These are phyloP conservation scores for Anisogramma anomala DNA, from an alignment of 2,329 filamentous ascomycete species.

Conservation along the genomic window DNA sequence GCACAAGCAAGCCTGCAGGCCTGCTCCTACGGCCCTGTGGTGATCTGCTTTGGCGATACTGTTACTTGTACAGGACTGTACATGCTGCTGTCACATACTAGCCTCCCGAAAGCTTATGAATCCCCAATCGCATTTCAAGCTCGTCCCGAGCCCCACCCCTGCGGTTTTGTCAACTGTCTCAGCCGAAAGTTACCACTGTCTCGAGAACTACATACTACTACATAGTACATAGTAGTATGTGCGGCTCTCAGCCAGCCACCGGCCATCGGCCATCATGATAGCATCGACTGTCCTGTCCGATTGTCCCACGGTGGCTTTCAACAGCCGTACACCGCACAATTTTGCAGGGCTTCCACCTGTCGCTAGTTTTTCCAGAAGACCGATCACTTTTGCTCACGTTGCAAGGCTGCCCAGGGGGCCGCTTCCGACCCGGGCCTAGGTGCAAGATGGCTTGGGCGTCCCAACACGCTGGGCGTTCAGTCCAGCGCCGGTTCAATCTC, in stretches of 20 bases:
- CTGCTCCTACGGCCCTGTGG: no score
- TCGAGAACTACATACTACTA: no score
- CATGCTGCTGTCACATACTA: background rate
- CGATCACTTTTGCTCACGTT: constrained; percentile 11
- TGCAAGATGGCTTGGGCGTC: no score
- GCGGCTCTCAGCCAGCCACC: no score
- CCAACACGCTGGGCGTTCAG: background rate
- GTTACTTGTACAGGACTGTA: no score
- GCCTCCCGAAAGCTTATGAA: background rate
- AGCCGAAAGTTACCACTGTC: background rate
- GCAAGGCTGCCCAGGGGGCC: background rate
- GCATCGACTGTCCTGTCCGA: no score
- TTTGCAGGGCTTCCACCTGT: background rate
- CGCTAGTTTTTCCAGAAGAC: background rate
- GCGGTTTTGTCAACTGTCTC: background rate
- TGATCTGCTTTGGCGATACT: no score
- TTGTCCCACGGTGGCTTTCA: background rate
- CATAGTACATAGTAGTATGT: no score
- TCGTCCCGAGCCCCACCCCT: no score
- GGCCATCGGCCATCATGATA: no score
- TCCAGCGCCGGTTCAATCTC: background rate
- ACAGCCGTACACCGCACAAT: background rate
- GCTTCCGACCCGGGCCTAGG: constrained; percentile 10
- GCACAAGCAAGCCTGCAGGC: no score
- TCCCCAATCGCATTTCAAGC: background rate